A percentile compares a stretch with the other conserved stretches of the same genome.
These are phyloP conservation scores for Cairneyella variabilis DNA, from an alignment of 495 filamentous ascomycete species.

Conservation along the genomic window DNA sequence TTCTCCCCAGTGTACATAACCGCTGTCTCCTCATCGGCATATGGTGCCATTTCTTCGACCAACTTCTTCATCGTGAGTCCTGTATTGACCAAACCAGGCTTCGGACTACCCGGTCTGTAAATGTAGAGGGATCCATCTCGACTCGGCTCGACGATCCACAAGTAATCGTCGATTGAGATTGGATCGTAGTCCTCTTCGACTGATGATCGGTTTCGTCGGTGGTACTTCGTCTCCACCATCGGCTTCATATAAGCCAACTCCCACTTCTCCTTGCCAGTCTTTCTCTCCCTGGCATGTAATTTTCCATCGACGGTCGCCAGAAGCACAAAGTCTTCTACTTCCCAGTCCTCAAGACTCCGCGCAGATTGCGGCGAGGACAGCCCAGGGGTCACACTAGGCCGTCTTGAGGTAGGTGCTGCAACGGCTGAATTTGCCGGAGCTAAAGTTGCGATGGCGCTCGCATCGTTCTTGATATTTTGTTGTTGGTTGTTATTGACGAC, in stretches of 20 bases:
- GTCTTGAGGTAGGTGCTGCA: conserved; percentile 73
- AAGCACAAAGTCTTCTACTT: conserved; percentile 99
- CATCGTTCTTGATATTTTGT: conserved; percentile 47
- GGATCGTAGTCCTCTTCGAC: conserved; percentile 41
- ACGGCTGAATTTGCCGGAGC: conserved; percentile 83
- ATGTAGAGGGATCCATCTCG: conserved; percentile 86
- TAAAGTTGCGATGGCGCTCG: conserved; percentile 89
- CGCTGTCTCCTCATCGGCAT: conserved; percentile 61
- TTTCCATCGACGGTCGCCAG: conserved; percentile 98
- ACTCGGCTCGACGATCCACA: conserved; percentile 97
- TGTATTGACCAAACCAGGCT: conserved; percentile 73
- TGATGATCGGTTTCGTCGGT: conserved; percentile 64
- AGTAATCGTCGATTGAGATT: conserved; percentile 67
- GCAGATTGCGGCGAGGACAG: conserved; percentile 78
- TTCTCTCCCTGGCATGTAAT: conserved; percentile 87
- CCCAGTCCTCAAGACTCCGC: conserved; percentile 97
- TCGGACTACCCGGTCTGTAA: conserved; percentile 66
- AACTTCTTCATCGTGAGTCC: conserved; percentile 80
- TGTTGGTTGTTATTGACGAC: conserved; percentile 30
- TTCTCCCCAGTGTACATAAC: conserved; percentile 89
- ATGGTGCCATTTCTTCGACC: conserved; percentile 70
- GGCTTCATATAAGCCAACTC: conserved; percentile 75
- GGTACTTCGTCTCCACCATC: conserved; percentile 85
- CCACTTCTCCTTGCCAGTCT: conserved; percentile 80
- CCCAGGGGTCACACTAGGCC: conserved; percentile 62